These are phyloP conservation scores for Tolypocladium guangdongense DNA, from an alignment of 2,329 filamentous ascomycete species.

Conservation along the genomic window DNA sequence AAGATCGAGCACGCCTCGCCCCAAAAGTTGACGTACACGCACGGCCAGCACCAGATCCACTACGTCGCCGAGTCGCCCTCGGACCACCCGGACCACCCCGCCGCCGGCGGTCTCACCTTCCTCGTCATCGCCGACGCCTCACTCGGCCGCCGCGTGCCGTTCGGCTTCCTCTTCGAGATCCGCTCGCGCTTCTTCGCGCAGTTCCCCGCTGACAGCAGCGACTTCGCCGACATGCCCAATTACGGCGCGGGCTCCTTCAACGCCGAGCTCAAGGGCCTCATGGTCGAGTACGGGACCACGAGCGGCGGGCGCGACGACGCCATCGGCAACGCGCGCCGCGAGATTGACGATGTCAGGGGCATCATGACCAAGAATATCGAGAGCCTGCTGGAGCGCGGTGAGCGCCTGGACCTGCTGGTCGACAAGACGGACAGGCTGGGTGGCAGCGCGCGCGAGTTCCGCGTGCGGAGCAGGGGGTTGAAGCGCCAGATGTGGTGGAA, in stretches of 20 bases:
- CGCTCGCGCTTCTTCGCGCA: slow-evolving; percentile 74
- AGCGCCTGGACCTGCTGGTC: slow-evolving; percentile 85
- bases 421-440: slow-evolving; percentile 94
- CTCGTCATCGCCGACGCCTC: slow-evolving; percentile 76
- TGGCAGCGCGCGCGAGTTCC: slow-evolving; percentile 79
- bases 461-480: slow-evolving; percentile 74
- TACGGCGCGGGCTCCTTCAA: slow-evolving; percentile 92
- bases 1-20: slow-evolving; percentile 75
- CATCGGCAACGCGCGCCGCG: slow-evolving; percentile 68
- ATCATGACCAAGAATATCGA: slow-evolving; percentile 97
- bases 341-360: slow-evolving; percentile 85
- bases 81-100: slow-evolving; percentile 43
- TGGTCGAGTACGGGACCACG: slow-evolving; percentile 77
- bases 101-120: slow-evolving; percentile 78
- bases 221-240: slow-evolving; percentile 69
- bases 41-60: slow-evolving; percentile 87
- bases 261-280: slow-evolving; percentile 59
- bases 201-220: slow-evolving; percentile 50
- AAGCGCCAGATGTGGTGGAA: slow-evolving; percentile 99
- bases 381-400: slow-evolving; percentile 75
- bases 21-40: slow-evolving; percentile 89
- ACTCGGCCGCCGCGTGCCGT: slow-evolving; percentile 79
- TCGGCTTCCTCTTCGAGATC: slow-evolving; percentile 84
- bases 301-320: slow-evolving; percentile 68
- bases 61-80: slow-evolving; percentile 81